Evolutionary conservation across 192 early-diverging fungal species (phyloP).

Genomic region (Phlyctochytrium bullatum): DNA sequence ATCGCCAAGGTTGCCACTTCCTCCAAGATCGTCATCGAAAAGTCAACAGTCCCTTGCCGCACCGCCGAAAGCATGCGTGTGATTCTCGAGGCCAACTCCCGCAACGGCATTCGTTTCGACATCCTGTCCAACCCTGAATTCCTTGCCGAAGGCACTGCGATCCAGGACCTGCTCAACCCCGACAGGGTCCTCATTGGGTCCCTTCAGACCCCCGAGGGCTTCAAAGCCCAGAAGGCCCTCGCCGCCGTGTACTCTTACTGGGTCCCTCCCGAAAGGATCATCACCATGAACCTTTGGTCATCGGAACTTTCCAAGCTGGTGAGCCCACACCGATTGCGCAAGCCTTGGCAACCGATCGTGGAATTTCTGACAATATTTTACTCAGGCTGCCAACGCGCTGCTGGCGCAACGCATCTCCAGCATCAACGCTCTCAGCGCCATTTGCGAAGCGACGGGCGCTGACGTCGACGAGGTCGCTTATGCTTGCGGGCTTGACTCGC

Average conservation of each 20-base stretch:
- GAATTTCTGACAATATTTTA: neutral
- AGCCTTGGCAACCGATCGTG: neutral
- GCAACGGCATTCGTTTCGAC: constrained; percentile 67
- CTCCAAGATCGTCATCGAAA: constrained; percentile 90
- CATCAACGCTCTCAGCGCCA: constrained; percentile 84
- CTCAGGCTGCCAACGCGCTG: constrained; percentile 86
- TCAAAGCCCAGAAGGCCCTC: constrained; percentile 74
- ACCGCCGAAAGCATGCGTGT: constrained; percentile 81
- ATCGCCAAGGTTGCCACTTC: constrained; percentile 78
- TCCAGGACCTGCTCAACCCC: constrained; percentile 76
- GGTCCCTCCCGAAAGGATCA: constrained; percentile 79
- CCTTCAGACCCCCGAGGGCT: constrained; percentile 65
- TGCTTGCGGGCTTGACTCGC: constrained; percentile 80
- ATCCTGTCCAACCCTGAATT: constrained; percentile 96
- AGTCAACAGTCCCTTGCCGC: constrained; percentile 92
- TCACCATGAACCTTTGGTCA: constrained; percentile 93
- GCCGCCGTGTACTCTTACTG: constrained; percentile 79
- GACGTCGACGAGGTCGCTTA: constrained; percentile 88
- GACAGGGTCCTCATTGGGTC: constrained; percentile 90
- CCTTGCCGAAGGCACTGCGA: constrained; percentile 89
- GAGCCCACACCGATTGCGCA: constrained; percentile 9
- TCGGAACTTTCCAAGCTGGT: constrained; percentile 90
- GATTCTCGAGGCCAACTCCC: constrained; percentile 78
- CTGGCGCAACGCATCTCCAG: constrained; percentile 92
- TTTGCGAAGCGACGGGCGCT: constrained; percentile 91